A percentile compares a stretch with the other conserved stretches of the same genome.
Evolutionary conservation across 192 early-diverging fungal species (phyloP).

Genomic region (Coemansia sp.): DNA sequence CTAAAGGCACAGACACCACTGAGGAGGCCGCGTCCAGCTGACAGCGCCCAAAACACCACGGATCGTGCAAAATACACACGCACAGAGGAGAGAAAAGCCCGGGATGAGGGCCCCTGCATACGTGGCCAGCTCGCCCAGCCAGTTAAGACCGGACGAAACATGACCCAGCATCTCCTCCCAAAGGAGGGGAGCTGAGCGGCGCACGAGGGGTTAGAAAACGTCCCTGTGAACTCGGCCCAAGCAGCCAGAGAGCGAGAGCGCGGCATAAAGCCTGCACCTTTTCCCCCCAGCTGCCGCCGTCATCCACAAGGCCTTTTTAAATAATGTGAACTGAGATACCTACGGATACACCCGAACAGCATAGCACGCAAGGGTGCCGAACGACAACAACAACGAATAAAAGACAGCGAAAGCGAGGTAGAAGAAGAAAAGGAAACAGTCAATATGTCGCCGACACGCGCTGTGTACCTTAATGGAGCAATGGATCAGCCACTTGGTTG

Average conservation of each 20-base stretch:
- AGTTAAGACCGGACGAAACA: constrained; percentile 4
- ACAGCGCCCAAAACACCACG: background rate
- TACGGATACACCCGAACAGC: background rate
- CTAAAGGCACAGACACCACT: constrained; percentile 5
- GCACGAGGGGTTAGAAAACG: constrained; percentile 36
- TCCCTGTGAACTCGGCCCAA: background rate
- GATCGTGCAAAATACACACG: background rate
- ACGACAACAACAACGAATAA: constrained; percentile 4
- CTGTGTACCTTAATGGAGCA: background rate
- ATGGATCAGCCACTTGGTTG: background rate
- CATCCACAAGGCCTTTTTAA: constrained; percentile 16
- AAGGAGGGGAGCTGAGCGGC: constrained; percentile 13
- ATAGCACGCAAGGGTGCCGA: constrained; percentile 15
- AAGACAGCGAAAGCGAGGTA: background rate
- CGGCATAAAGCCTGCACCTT: background rate
- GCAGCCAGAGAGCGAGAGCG: background rate
- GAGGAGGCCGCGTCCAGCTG: constrained; percentile 11
- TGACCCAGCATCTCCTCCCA: constrained; percentile 1
- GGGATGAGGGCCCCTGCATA: constrained; percentile 10
- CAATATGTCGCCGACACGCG: background rate
- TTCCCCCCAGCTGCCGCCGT: constrained; percentile 6
- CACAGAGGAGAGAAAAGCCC: background rate
- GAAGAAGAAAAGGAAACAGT: background rate
- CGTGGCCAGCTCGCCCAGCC: constrained; percentile 5
- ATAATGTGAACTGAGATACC: constrained; percentile 12